phyloP scores from a whole-genome alignment of 345 rosid genomes.

The Schrenkiella parvula region DNA sequence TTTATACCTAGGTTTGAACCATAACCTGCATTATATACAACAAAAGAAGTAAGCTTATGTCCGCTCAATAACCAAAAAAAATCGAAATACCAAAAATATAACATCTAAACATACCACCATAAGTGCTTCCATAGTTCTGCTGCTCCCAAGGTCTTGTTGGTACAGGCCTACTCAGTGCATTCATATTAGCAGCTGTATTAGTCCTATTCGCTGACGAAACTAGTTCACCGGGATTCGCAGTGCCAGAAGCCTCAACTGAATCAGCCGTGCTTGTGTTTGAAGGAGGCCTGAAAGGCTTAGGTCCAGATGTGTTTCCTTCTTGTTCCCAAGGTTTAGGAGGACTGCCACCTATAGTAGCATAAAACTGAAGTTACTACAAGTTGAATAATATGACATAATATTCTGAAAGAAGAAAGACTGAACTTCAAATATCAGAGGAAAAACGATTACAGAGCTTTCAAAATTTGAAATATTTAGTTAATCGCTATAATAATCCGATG shows the following conservation, averaged over 20 bases:
- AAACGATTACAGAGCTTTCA: background rate
- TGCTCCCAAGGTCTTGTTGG: constrained; percentile 94
- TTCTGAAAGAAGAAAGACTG: background rate
- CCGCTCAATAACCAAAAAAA: background rate
- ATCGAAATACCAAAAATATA: background rate
- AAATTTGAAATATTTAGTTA: background rate
- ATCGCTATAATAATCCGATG: background rate
- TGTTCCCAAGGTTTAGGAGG: constrained; percentile 99
- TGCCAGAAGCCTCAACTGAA: constrained; percentile 94
- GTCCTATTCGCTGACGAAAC: constrained; percentile 43
- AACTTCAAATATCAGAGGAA: background rate
- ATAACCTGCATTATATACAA: constrained; percentile 47
- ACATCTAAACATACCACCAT: constrained; percentile 48
- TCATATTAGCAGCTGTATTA: constrained; percentile 45
- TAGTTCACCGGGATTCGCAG: constrained; percentile 82
- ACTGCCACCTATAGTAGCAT: constrained; percentile 41
- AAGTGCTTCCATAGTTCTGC: constrained; percentile 53
- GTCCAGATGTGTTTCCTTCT: constrained; percentile 63
- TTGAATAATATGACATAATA: background rate
- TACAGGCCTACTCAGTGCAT: constrained; percentile 57
- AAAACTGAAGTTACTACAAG: background rate
- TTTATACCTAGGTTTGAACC: constrained; percentile 59
- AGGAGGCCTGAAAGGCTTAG: constrained; percentile 89
- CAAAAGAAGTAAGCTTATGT: constrained; percentile 16
- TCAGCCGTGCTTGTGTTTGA: constrained; percentile 81